A percentile compares a stretch with the other conserved stretches of the same genome.
These are phyloP conservation scores for Spiraea crenata DNA, from an alignment of 331 rosid species.

Conservation along the genomic window DNA sequence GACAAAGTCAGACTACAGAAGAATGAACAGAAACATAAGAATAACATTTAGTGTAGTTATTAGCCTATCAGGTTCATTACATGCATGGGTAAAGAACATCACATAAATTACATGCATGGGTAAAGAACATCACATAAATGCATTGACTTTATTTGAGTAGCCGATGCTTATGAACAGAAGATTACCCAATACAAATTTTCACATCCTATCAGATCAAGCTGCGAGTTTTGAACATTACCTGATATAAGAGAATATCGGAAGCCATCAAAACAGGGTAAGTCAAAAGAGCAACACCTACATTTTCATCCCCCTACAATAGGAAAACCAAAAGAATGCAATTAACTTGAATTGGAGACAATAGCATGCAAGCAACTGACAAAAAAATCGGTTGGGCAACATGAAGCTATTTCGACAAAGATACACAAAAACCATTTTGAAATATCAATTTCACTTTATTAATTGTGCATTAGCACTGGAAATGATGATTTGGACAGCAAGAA, in stretches of 20 bases:
- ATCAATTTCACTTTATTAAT: neutral
- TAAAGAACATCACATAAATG: constrained; percentile 15
- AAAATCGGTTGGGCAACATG: neutral
- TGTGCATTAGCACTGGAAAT: neutral
- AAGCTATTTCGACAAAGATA: neutral
- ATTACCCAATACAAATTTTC: constrained; percentile 17
- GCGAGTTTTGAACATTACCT: constrained; percentile 52
- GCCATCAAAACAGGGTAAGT: constrained; percentile 99
- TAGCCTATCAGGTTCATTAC: constrained; percentile 15
- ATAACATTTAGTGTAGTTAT: constrained; percentile 13
- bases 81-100: constrained; percentile 18
- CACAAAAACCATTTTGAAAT: neutral
- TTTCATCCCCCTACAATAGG: constrained; percentile 82
- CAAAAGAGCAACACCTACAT: constrained; percentile 94
- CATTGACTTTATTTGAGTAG: neutral
- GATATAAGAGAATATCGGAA: constrained; percentile 92
- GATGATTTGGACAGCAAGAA: neutral
- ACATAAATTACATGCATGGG: constrained; percentile 22
- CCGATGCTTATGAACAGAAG: neutral
- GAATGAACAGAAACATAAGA: constrained; percentile 46
- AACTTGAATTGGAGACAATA: constrained; percentile 8
- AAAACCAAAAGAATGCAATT: constrained; percentile 30
- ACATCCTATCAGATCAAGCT: constrained; percentile 13
- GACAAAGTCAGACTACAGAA: constrained; percentile 82
- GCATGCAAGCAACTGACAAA: neutral